These are phyloP conservation scores for Smallanthus sonchifolius DNA, from an alignment of 129 eudicot species.

Conservation along the genomic window DNA sequence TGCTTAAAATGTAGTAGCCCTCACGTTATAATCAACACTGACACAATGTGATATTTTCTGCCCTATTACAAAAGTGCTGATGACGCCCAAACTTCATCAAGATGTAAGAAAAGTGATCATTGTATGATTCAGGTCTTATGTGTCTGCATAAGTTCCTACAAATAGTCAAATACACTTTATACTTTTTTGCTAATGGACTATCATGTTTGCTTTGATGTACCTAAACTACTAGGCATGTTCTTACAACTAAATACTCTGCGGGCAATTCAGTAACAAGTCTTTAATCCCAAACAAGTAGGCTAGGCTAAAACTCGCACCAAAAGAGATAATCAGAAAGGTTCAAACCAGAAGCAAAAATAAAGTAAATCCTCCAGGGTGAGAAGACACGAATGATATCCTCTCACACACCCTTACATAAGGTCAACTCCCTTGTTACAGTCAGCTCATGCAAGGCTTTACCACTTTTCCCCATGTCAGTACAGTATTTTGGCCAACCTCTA, in stretches of 20 bases:
- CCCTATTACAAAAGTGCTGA: not conserved
- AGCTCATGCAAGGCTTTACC: not conserved
- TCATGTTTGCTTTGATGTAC: slow-evolving; percentile 7
- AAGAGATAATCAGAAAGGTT: not conserved
- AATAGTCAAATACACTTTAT: not conserved
- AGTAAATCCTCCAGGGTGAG: not conserved
- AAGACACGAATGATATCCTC: not conserved
- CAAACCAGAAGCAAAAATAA: not conserved
- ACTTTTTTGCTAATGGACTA: not conserved
- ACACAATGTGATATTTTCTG: not conserved
- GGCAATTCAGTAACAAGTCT: not conserved
- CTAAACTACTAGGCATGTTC: not conserved
- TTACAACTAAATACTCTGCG: not conserved
- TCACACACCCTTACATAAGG: not conserved
- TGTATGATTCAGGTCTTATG: not conserved
- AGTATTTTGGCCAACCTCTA: slow-evolving; percentile 5
- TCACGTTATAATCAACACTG: slow-evolving; percentile 2
- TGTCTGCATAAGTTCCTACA: not conserved
- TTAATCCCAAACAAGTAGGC: not conserved
- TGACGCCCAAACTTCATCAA: not conserved
- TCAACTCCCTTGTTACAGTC: not conserved
- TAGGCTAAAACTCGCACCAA: slow-evolving; percentile 1
- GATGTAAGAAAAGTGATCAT: not conserved
- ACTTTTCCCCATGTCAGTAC: not conserved
- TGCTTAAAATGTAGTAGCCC: not conserved